Conservation (phyloP, 768 basidiomycete genomes). For the Suillus clintonianus region DNA sequence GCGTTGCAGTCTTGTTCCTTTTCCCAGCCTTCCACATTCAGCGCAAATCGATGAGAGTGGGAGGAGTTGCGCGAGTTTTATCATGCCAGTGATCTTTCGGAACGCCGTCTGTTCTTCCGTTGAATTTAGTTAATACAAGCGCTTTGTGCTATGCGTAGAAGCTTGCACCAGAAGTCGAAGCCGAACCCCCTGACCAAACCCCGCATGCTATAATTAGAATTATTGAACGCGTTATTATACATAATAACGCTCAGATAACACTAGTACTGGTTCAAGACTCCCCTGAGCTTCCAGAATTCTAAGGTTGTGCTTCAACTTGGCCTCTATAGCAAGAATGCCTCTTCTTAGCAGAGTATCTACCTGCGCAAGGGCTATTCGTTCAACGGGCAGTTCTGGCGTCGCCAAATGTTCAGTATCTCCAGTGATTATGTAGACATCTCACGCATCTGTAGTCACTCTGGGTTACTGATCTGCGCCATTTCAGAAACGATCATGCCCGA, state of each 20-base stretch:
- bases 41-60: neutral
- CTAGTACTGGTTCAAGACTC: neutral
- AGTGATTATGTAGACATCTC: neutral
- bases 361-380: conserved; percentile 3
- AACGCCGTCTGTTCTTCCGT: neutral
- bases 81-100: neutral
- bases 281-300: too few species aligned
- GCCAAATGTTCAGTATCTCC: neutral
- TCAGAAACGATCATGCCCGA: neutral
- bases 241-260: neutral
- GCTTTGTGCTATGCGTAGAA: too few species aligned
- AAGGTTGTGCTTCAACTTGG: neutral
- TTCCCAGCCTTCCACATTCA: neutral
- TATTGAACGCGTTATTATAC: neutral
- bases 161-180: too few species aligned
- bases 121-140: neutral
- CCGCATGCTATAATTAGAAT: neutral
- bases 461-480: neutral
- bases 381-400: neutral
- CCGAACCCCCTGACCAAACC: neutral
- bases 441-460: neutral
- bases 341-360: conserved; percentile 5
- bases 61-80: neutral
- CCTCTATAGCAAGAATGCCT: conserved; percentile 1
- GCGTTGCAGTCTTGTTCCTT: neutral